phyloP scores from a whole-genome alignment of 345 rosid species.

The Syzygium aqueum region DNA sequence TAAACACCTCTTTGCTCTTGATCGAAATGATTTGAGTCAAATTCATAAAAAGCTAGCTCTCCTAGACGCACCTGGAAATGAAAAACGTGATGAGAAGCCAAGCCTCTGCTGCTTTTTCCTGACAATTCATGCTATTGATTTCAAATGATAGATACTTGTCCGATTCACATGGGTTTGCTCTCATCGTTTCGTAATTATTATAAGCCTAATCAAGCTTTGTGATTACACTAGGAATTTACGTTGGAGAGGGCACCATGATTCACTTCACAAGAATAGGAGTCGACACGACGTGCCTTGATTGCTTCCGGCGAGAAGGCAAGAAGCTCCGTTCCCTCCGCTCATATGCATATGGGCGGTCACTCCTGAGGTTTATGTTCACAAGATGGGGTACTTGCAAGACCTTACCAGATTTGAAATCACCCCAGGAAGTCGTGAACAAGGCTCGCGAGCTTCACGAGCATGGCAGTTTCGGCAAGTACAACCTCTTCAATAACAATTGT shows the following conservation, averaged over 20 bases:
- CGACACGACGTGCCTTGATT: not conserved
- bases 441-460: not conserved
- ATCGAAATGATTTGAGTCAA: not conserved
- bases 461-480: not conserved
- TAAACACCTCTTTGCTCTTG: not conserved
- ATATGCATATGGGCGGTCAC: not conserved
- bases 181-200: not conserved
- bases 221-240: not conserved
- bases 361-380: not conserved
- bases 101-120: not conserved
- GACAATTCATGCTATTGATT: not conserved
- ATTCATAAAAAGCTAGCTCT: not conserved
- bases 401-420: not conserved
- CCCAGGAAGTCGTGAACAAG: not conserved
- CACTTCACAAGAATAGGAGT: not conserved
- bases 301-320: not conserved
- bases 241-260: not conserved
- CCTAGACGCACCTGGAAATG: not conserved
- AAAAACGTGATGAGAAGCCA: not conserved
- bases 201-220: not conserved
- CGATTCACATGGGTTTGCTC: not conserved
- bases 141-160: not conserved
- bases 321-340: not conserved
- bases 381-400: not conserved
- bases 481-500: not conserved